phyloP scores from a whole-genome alignment of 805 yeast genomes.

The Lipomyces mesembrius region DNA sequence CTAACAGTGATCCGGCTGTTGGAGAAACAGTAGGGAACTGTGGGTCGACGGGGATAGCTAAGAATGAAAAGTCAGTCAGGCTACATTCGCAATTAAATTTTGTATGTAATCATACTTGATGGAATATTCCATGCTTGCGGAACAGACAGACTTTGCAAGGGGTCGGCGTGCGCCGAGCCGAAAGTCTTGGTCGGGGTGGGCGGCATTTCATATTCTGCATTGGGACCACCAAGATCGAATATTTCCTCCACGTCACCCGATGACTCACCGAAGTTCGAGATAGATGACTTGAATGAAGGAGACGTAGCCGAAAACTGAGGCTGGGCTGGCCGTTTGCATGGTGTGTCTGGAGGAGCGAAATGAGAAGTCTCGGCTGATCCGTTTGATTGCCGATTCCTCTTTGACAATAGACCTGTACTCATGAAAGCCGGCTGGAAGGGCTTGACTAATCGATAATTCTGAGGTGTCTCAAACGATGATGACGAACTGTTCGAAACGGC shows the following conservation, averaged over 20 bases:
- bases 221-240: slow-evolving; percentile 12
- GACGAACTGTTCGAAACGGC: slow-evolving; percentile 7
- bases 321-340: slow-evolving; percentile 56
- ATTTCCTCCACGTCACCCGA: slow-evolving; percentile 19
- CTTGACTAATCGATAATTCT: slow-evolving; percentile 68
- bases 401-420: slow-evolving; percentile 71
- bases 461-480: slow-evolving; percentile 53
- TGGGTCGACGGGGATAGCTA: slow-evolving; percentile 20
- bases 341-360: slow-evolving; percentile 63
- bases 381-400: slow-evolving; percentile 55
- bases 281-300: slow-evolving; percentile 31
- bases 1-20: slow-evolving; percentile 19
- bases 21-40: slow-evolving; percentile 16
- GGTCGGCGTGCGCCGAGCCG: slow-evolving; percentile 10
- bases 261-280: neutral
- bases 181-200: slow-evolving; percentile 52
- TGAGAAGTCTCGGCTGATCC: slow-evolving; percentile 38
- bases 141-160: slow-evolving; percentile 9
- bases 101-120: slow-evolving; percentile 2
- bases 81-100: neutral
- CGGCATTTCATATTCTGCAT: slow-evolving; percentile 43
- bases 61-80: neutral
- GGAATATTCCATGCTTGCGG: slow-evolving; percentile 21
- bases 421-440: slow-evolving; percentile 86
- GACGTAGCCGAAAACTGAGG: slow-evolving; percentile 29